phyloP scores from a whole-genome alignment of 108 stramenopile species.

The Fragilaria radians region DNA sequence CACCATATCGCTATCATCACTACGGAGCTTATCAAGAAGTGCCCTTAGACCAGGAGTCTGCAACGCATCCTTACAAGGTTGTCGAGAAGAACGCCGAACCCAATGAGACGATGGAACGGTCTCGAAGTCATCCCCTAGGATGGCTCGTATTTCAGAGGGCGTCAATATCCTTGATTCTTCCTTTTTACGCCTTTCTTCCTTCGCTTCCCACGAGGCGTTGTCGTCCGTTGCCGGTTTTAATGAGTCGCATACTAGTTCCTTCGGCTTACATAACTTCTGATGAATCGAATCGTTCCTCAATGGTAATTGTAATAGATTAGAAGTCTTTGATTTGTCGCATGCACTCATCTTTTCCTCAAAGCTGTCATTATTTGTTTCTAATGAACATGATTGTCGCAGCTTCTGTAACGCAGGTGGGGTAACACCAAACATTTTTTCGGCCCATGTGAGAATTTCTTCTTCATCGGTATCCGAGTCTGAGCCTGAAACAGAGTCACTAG shows the following conservation, averaged over 20 bases:
- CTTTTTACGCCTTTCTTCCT: constrained; percentile 30
- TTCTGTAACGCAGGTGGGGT: constrained; percentile 3
- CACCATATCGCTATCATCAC: constrained; percentile 78
- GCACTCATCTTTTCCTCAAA: background rate
- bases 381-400: background rate
- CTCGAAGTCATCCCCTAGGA: constrained; percentile 37
- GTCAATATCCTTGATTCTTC: constrained; percentile 41
- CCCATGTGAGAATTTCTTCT: constrained; percentile 32
- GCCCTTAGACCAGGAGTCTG: constrained; percentile 46
- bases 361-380: background rate
- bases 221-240: background rate
- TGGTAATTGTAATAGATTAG: too few relatives aligned
- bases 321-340: too few relatives aligned
- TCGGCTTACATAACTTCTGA: background rate
- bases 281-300: background rate
- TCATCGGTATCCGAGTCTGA: constrained; percentile 36
- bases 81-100: constrained; percentile 78
- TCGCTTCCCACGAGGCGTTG: constrained; percentile 2
- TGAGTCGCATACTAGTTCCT: background rate
- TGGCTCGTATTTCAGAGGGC: constrained; percentile 30
- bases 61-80: constrained; percentile 61
- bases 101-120: constrained; percentile 26
- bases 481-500: background rate
- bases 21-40: constrained; percentile 62
- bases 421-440: constrained; percentile 33